These are phyloP conservation scores for Aspergillus ustus DNA, from an alignment of 2,329 filamentous ascomycete species.

Conservation along the genomic window DNA sequence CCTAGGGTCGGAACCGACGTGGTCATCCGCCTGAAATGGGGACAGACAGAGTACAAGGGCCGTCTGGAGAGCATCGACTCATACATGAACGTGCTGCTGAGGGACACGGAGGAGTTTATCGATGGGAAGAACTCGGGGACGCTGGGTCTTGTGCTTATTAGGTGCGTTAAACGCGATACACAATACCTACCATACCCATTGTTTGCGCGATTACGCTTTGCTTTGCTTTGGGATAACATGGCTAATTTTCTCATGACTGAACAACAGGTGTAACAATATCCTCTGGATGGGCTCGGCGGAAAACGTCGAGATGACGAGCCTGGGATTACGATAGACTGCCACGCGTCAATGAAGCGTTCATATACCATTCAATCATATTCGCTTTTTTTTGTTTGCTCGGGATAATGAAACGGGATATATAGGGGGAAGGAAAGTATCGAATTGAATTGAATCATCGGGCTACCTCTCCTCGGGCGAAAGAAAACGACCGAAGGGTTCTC, in stretches of 20 bases:
- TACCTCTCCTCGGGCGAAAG: constrained; percentile 5
- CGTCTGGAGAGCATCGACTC: constrained; percentile 89
- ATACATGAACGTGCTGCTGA: constrained; percentile 98
- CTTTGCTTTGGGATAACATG: not conserved
- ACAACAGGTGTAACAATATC: constrained; percentile 87
- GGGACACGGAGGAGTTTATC: constrained; percentile 89
- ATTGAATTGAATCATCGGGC: constrained; percentile 7
- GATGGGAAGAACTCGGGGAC: constrained; percentile 82
- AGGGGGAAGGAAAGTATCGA: constrained; percentile 1
- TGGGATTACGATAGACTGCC: constrained; percentile 38
- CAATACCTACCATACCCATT: too few relatives aligned
- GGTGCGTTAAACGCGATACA: constrained; percentile 56
- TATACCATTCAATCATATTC: constrained; percentile 19
- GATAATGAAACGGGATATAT: constrained; percentile 16
- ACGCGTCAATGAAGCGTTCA: constrained; percentile 15
- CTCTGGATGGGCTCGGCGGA: constrained; percentile 76
- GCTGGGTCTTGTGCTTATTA: constrained; percentile 88
- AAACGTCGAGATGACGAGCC: constrained; percentile 53
- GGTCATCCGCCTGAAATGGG: constrained; percentile 95
- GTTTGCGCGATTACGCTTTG: too few relatives aligned
- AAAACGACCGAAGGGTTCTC: constrained; percentile 11
- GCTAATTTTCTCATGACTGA: not conserved
- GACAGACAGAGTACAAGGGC: constrained; percentile 96
- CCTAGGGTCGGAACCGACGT: constrained; percentile 84
- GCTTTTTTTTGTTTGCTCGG: constrained; percentile 12